Evolutionary conservation across 2,329 filamentous ascomycete species (phyloP).

Genomic region (Neofusicoccum kwambonambiense): DNA sequence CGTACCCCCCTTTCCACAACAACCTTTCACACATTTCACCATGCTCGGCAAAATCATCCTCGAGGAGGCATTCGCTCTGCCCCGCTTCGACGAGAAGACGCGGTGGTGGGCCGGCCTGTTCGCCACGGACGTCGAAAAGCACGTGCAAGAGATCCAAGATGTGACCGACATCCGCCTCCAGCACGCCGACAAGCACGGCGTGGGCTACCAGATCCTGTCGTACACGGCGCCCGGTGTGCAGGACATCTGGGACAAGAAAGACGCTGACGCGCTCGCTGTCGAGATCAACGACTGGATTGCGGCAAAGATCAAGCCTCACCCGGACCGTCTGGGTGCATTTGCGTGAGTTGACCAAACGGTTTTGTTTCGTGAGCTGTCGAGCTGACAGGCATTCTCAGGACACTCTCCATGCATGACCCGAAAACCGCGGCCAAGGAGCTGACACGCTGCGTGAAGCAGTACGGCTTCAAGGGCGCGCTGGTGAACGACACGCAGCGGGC

Average conservation of each 20-base stretch:
- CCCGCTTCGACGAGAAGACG: conserved; percentile 58
- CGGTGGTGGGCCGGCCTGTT: conserved; percentile 63
- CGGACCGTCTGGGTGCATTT: conserved; percentile 47
- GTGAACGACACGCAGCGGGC: conserved; percentile 42
- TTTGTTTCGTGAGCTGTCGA: neutral
- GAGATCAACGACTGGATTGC: conserved; percentile 51
- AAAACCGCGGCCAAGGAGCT: conserved; percentile 32
- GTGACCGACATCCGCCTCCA: conserved; percentile 41
- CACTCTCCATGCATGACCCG: conserved; percentile 35
- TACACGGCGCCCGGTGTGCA: conserved; percentile 52
- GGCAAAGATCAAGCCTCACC: conserved; percentile 41
- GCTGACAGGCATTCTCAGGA: conserved; percentile 16
- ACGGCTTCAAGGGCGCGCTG: conserved; percentile 63
- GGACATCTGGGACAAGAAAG: conserved; percentile 45
- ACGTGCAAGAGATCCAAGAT: conserved; percentile 56
- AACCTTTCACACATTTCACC: neutral
- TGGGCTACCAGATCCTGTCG: conserved; percentile 49
- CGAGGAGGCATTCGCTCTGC: conserved; percentile 62
- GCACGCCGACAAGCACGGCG: conserved; percentile 45
- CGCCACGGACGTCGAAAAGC: conserved; percentile 58
- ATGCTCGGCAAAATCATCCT: conserved; percentile 63
- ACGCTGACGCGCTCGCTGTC: conserved; percentile 45
- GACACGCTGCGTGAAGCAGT: conserved; percentile 30
- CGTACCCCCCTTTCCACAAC: neutral
- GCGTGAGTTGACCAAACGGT: conserved; percentile 25